A percentile compares a stretch with the other conserved stretches of the same genome.
Conservation (phyloP, 176 grass and related monocot genomes). For the Elaeis guineensis region DNA sequence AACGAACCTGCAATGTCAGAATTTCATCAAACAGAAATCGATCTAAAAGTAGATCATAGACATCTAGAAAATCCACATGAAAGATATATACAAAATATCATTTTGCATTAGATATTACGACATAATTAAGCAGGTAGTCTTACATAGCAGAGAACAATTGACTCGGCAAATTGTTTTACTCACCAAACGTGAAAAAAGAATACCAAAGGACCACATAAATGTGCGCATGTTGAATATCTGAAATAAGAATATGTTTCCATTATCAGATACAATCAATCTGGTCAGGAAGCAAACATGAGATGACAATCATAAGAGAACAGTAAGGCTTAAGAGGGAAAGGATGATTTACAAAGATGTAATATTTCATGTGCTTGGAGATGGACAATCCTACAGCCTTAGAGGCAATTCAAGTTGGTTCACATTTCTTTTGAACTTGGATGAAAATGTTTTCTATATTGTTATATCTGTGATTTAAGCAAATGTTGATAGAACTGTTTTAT, state of each 20-base stretch:
- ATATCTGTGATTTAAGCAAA: no score
- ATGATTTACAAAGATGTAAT: no score
- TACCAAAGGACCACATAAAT: conserved; percentile 93
- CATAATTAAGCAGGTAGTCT: no score
- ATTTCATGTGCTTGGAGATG: no score
- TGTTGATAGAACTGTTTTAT: neutral
- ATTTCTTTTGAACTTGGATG: no score
- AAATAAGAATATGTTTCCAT: conserved; percentile 17
- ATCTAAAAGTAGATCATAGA: neutral
- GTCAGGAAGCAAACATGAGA: conserved; percentile 15
- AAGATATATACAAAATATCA: no score
- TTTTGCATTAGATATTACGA: no score
- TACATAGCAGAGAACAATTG: no score
- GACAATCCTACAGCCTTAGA: no score
- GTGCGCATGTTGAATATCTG: conserved; percentile 90
- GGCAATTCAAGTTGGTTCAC: no score
- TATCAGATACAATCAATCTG: neutral
- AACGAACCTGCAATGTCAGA: conserved; percentile 61
- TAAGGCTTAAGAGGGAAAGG: neutral
- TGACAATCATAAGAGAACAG: neutral
- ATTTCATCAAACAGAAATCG: no score
- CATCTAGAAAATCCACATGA: neutral
- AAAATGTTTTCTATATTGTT: no score
- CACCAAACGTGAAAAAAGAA: conserved; percentile 98
- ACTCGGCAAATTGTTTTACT: conserved; percentile 5